Conservation (phyloP, 306 rosid species). For the Quercus parvula region DNA sequence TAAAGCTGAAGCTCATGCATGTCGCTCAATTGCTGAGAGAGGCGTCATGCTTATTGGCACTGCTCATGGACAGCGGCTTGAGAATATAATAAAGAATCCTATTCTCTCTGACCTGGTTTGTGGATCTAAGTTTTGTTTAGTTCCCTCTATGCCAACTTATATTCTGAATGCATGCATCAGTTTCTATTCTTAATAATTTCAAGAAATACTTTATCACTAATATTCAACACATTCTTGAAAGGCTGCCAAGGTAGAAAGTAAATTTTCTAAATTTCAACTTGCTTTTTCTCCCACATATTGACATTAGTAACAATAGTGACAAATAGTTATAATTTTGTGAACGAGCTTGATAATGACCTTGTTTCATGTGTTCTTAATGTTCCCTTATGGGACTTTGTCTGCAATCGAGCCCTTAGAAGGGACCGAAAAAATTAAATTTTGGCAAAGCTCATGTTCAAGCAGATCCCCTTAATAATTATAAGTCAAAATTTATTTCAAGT, state of each 20-base stretch:
- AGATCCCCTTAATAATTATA: neutral
- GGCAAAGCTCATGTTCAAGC: neutral
- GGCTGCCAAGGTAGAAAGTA: neutral
- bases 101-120: constrained; percentile 62
- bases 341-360: neutral
- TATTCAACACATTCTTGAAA: neutral
- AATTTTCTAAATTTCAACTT: neutral
- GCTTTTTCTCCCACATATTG: neutral
- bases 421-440: neutral
- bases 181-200: neutral
- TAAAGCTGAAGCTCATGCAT: constrained; percentile 66
- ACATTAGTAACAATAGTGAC: neutral
- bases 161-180: neutral
- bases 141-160: constrained; percentile 11
- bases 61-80: constrained; percentile 64
- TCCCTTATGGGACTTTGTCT: neutral
- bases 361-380: neutral
- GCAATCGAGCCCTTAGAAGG: neutral
- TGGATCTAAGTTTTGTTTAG: neutral
- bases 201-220: neutral
- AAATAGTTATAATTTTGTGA: neutral
- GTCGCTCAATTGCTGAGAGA: constrained; percentile 64
- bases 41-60: constrained; percentile 76
- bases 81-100: constrained; percentile 59
- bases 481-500: neutral